These are phyloP conservation scores for Anacardium occidentale DNA, from an alignment of 345 rosid genomes.

Conservation along the genomic window DNA sequence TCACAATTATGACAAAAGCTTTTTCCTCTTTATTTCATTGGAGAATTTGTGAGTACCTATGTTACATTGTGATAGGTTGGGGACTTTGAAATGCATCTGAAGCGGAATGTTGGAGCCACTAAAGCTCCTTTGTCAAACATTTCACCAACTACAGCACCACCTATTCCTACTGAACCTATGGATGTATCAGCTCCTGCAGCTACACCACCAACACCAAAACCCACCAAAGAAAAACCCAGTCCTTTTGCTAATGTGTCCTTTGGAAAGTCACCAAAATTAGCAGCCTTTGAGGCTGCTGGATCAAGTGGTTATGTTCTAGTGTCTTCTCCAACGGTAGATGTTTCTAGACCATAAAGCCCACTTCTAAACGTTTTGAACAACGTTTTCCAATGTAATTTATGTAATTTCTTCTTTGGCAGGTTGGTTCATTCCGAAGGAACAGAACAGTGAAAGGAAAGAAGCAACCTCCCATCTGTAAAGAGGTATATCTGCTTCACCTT, in stretches of 20 bases:
- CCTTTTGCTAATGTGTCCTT: constrained; percentile 64
- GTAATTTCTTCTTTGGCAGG: constrained; percentile 35
- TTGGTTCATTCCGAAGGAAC: constrained; percentile 77
- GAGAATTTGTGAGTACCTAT: constrained; percentile 3
- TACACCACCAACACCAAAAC: constrained; percentile 45
- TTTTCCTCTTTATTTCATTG: background rate
- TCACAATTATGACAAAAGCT: background rate
- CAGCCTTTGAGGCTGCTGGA: constrained; percentile 82
- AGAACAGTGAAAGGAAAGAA: constrained; percentile 74
- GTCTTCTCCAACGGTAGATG: constrained; percentile 64
- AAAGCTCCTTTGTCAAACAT: constrained; percentile 46
- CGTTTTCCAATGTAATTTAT: constrained; percentile 9
- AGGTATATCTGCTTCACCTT: constrained; percentile 43
- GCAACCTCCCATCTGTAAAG: constrained; percentile 68
- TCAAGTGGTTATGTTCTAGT: constrained; percentile 62
- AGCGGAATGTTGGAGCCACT: constrained; percentile 60
- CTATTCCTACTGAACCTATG: constrained; percentile 79
- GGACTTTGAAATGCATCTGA: constrained; percentile 88
- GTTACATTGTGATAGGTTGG: constrained; percentile 58
- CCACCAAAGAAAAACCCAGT: constrained; percentile 47
- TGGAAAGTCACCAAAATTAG: constrained; percentile 69
- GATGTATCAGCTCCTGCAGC: constrained; percentile 45
- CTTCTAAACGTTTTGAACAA: background rate
- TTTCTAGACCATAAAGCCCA: constrained; percentile 13
- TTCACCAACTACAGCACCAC: constrained; percentile 75